Evolutionary conservation across 495 filamentous ascomycete species (phyloP).

Genomic region (Lasiosphaeriaceae sp.): DNA sequence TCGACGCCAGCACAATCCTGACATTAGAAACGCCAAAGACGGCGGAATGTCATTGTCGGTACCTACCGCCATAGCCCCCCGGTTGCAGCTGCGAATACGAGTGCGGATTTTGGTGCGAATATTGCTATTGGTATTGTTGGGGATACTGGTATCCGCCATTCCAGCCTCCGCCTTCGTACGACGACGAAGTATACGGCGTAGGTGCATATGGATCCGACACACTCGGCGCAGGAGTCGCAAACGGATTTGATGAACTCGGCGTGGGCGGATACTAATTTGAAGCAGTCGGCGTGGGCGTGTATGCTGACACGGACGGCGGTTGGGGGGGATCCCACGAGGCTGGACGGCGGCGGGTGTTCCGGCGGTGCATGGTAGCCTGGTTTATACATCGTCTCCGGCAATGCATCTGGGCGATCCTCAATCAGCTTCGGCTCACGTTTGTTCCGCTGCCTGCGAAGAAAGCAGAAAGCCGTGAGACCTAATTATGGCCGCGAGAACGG

Average conservation of each 20-base stretch:
- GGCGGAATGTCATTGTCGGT: too few species aligned
- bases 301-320: not conserved
- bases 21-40: too few species aligned
- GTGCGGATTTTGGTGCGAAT: too few species aligned
- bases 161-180: not conserved
- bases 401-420: not conserved
- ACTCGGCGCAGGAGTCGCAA: too few species aligned
- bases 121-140: not conserved
- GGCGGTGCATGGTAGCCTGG: not conserved
- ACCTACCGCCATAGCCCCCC: too few species aligned
- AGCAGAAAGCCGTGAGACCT: not conserved
- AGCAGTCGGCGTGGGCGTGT: not conserved
- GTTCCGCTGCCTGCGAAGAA: slow-evolving; percentile 9
- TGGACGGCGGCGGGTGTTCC: not conserved
- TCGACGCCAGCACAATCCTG: too few species aligned
- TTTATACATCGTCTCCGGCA: not conserved
- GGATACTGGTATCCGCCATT: not conserved
- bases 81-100: too few species aligned
- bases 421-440: not conserved
- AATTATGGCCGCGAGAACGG: slow-evolving; percentile 1
- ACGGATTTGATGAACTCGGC: not conserved
- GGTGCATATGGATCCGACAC: too few species aligned
- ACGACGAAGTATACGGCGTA: not conserved
- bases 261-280: not conserved
- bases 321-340: not conserved